These are phyloP conservation scores for Penicillium sp. DNA, from an alignment of 2,329 filamentous ascomycete species.

Conservation along the genomic window DNA sequence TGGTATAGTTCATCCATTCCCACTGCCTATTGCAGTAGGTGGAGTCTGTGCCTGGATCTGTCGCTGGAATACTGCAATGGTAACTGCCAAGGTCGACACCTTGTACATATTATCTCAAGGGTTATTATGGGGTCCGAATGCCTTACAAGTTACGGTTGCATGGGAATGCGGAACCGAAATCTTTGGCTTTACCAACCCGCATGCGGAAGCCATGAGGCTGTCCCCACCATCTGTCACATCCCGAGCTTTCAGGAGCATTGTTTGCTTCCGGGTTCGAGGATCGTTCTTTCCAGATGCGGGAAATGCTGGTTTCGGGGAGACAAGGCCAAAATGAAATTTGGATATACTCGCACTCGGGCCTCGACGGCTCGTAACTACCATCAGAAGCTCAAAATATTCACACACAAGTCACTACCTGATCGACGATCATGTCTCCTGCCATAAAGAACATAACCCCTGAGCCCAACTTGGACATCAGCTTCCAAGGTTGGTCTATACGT, in stretches of 20 bases:
- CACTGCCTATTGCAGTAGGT: background rate
- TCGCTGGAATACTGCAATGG: background rate
- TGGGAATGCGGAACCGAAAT: background rate
- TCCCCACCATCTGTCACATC: slow-evolving; percentile 9
- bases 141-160: slow-evolving; percentile 2
- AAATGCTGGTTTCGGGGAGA: background rate
- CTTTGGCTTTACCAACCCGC: slow-evolving; percentile 5
- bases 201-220: slow-evolving; percentile 14
- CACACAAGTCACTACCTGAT: background rate
- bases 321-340: background rate
- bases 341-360: slow-evolving; percentile 9
- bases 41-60: slow-evolving; percentile 1
- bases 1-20: background rate
- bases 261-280: background rate
- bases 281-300: slow-evolving; percentile 1
- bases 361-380: background rate
- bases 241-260: slow-evolving; percentile 13
- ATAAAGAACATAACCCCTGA: slow-evolving; percentile 36
- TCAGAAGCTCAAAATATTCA: background rate
- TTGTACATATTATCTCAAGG: background rate
- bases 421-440: slow-evolving; percentile 20
- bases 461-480: slow-evolving; percentile 29
- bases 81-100: background rate
- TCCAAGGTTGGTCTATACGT: slow-evolving; percentile 19
- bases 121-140: background rate